These are phyloP conservation scores for Emydomyces testavorans DNA, from an alignment of 2,329 filamentous ascomycete species.

Conservation along the genomic window DNA sequence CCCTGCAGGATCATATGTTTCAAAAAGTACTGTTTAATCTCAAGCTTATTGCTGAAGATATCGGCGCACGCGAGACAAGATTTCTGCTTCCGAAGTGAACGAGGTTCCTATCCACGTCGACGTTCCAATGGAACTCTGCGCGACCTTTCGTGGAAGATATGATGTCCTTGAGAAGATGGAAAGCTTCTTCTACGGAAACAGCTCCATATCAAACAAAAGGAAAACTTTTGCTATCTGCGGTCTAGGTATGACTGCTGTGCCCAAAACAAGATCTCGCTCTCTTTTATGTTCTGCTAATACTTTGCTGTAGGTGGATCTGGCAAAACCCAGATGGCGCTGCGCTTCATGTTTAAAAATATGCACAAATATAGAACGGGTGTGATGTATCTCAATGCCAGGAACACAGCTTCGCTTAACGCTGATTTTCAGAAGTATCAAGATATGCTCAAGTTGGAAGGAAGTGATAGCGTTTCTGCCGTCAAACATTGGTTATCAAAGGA, in stretches of 20 bases:
- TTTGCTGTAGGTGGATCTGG: conserved; percentile 6
- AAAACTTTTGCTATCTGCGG: conserved; percentile 6
- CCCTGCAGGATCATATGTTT: background rate
- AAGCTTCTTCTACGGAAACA: background rate
- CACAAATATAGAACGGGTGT: conserved; percentile 4
- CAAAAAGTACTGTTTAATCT: background rate
- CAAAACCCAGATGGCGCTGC: conserved; percentile 9
- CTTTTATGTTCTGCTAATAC: background rate
- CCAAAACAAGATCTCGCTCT: too few species aligned
- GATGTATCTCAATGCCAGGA: conserved; percentile 5
- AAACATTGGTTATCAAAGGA: conserved; percentile 10
- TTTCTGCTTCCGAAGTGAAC: background rate
- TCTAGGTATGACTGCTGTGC: background rate
- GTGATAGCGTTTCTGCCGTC: background rate
- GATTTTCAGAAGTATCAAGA: background rate
- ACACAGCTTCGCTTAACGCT: background rate
- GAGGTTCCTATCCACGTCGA: background rate
- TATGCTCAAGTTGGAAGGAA: background rate
- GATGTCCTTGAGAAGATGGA: background rate
- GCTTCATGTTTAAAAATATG: background rate
- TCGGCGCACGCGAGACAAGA: background rate
- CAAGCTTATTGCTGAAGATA: background rate
- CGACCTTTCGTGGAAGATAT: conserved; percentile 7
- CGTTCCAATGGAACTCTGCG: background rate
- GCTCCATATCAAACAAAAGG: background rate